Percentiles rank a stretch among this genome's conserved stretches.
phyloP scores from a whole-genome alignment of 495 filamentous ascomycete genomes.

The Annulohypoxylon nitens region DNA sequence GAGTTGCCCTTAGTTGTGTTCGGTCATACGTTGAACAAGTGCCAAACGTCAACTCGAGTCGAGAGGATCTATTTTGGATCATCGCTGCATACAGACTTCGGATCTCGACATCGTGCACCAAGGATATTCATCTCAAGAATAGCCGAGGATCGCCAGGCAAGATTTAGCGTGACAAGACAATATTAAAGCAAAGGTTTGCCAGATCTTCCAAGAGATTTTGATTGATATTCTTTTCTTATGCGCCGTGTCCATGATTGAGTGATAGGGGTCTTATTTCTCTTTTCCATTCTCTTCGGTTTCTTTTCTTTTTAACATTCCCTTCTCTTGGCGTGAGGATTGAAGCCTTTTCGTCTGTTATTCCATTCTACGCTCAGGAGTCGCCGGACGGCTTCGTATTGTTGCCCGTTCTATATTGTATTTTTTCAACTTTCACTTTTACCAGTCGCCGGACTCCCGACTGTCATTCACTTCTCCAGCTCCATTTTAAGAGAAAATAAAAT shows the following conservation, averaged over 20 bases:
- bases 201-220: conserved; percentile 52
- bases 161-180: conserved; percentile 39
- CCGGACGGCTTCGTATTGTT: conserved; percentile 50
- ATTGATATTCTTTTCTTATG: conserved; percentile 39
- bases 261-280: conserved; percentile 38
- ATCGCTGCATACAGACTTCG: conserved; percentile 13
- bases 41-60: conserved; percentile 41
- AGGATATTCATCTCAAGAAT: conserved; percentile 42
- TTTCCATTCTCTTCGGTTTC: conserved; percentile 38
- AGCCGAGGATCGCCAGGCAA: conserved; percentile 35
- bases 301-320: conserved; percentile 37
- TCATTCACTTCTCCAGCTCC: conserved; percentile 19
- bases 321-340: conserved; percentile 50
- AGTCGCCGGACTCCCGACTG: conserved; percentile 37
- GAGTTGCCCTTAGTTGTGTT: conserved; percentile 23
- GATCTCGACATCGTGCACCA: conserved; percentile 27
- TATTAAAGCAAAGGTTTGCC: conserved; percentile 42
- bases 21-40: conserved; percentile 10
- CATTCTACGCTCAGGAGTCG: conserved; percentile 46
- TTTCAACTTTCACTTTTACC: conserved; percentile 14
- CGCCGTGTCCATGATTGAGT: conserved; percentile 34
- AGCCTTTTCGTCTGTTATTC: conserved; percentile 49
- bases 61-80: conserved; percentile 35
- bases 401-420: conserved; percentile 28
- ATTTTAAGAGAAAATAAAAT: conserved; percentile 14